phyloP scores from a whole-genome alignment of 169 alveolate species.

The Eimeria acervulina region DNA sequence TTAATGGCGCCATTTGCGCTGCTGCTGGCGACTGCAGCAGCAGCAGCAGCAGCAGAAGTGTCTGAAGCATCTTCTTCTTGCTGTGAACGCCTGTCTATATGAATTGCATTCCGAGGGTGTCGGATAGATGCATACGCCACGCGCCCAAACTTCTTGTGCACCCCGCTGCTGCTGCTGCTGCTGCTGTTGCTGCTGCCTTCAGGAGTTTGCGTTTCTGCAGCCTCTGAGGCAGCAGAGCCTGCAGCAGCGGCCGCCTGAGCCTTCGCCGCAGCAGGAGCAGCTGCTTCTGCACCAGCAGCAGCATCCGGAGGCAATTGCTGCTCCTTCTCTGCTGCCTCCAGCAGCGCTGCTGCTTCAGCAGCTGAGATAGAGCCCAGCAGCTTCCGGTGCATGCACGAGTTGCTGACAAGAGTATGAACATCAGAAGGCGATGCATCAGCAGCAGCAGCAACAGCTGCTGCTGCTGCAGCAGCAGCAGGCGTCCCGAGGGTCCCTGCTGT shows the following conservation, averaged over 20 bases:
- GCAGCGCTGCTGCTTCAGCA: constrained; percentile 40
- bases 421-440: background rate
- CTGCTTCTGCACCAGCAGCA: background rate
- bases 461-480: background rate
- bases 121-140: constrained; percentile 66
- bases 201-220: background rate
- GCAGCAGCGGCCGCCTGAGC: background rate
- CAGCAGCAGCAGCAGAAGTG: background rate
- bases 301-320: background rate
- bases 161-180: constrained; percentile 55
- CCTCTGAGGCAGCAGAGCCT: background rate
- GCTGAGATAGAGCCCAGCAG: constrained; percentile 52
- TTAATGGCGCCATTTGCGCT: background rate
- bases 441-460: constrained; percentile 12
- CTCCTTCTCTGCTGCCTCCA: background rate
- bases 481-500: too few species aligned
- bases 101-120: constrained; percentile 64
- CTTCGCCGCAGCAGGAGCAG: background rate
- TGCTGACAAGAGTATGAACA: background rate
- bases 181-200: constrained; percentile 37
- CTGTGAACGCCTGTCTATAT: constrained; percentile 8
- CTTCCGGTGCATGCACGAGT: constrained; percentile 36
- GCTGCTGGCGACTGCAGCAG: background rate
- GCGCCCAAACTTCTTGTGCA: constrained; percentile 70
- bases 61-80: background rate